phyloP scores from a whole-genome alignment of 2,329 filamentous ascomycete genomes.

The Neurospora sp. region DNA sequence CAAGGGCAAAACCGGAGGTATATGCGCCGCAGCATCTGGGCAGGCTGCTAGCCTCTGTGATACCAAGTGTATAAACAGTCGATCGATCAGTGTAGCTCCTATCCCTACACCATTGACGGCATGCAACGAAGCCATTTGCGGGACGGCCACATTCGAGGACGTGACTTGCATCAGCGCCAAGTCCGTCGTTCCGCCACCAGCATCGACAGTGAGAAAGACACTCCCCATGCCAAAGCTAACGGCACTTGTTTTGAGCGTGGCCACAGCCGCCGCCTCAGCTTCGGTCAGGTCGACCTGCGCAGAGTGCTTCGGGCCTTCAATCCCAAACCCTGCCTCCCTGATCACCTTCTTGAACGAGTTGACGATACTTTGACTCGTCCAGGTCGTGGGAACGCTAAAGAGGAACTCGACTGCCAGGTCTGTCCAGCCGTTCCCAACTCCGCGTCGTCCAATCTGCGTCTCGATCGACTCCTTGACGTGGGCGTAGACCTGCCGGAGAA shows the following conservation, averaged over 20 bases:
- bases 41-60: constrained; percentile 25
- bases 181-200: constrained; percentile 38
- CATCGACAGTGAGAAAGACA: constrained; percentile 35
- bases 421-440: constrained; percentile 30
- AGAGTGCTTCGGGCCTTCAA: constrained; percentile 27
- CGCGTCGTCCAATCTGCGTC: constrained; percentile 27
- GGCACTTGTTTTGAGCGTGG: constrained; percentile 33
- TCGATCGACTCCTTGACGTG: constrained; percentile 38
- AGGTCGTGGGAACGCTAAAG: constrained; percentile 49
- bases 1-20: constrained; percentile 28
- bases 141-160: constrained; percentile 19
- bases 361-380: constrained; percentile 38
- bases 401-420: constrained; percentile 39
- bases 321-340: constrained; percentile 37
- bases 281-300: constrained; percentile 37
- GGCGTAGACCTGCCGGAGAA: constrained; percentile 36
- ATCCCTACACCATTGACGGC: constrained; percentile 36
- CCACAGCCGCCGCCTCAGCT: constrained; percentile 37
- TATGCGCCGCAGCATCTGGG: constrained; percentile 24
- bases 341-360: constrained; percentile 41
- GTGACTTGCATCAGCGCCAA: constrained; percentile 27
- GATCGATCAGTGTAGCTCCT: constrained; percentile 36
- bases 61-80: constrained; percentile 30
- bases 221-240: constrained; percentile 27
- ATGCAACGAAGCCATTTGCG: constrained; percentile 21